These are phyloP conservation scores for Dillenia turbinata DNA, from an alignment of 164 flowering plant species.

Conservation along the genomic window DNA sequence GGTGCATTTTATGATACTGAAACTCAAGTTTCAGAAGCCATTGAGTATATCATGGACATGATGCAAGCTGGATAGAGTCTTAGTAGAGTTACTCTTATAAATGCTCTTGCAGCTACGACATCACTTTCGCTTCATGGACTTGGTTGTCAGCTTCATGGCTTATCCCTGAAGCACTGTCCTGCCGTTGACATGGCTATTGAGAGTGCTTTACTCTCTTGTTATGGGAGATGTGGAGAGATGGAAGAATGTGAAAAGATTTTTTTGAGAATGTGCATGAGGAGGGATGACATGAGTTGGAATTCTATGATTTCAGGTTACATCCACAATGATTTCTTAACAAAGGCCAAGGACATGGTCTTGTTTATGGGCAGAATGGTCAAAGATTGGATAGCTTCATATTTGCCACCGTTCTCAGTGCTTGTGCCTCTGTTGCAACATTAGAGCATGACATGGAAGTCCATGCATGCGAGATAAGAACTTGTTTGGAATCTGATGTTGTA, in stretches of 20 bases:
- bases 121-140: slow-evolving; percentile 44
- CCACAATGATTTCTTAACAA: slow-evolving; percentile 56
- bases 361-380: slow-evolving; percentile 68
- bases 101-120: slow-evolving; percentile 58
- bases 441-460: slow-evolving; percentile 91
- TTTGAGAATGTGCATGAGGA: slow-evolving; percentile 55
- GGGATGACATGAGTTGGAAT: slow-evolving; percentile 85
- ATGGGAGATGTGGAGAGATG: slow-evolving; percentile 73
- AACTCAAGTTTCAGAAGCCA: slow-evolving; percentile 32
- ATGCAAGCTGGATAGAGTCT: slow-evolving; percentile 59
- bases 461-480: slow-evolving; percentile 63
- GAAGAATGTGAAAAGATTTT: slow-evolving; percentile 63
- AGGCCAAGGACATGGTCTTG: slow-evolving; percentile 83
- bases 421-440: slow-evolving; percentile 82
- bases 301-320: slow-evolving; percentile 82
- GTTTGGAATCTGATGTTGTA: slow-evolving; percentile 72
- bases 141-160: slow-evolving; percentile 61
- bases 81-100: slow-evolving; percentile 71
- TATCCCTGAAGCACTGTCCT: slow-evolving; percentile 42
- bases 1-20: slow-evolving; percentile 63
- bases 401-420: slow-evolving; percentile 91
- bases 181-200: slow-evolving; percentile 44
- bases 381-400: slow-evolving; percentile 66
- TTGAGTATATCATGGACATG: slow-evolving; percentile 48
- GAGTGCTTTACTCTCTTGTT: slow-evolving; percentile 73